phyloP scores from a whole-genome alignment of 257 asterid species.

The Orobanche coerulescens region DNA sequence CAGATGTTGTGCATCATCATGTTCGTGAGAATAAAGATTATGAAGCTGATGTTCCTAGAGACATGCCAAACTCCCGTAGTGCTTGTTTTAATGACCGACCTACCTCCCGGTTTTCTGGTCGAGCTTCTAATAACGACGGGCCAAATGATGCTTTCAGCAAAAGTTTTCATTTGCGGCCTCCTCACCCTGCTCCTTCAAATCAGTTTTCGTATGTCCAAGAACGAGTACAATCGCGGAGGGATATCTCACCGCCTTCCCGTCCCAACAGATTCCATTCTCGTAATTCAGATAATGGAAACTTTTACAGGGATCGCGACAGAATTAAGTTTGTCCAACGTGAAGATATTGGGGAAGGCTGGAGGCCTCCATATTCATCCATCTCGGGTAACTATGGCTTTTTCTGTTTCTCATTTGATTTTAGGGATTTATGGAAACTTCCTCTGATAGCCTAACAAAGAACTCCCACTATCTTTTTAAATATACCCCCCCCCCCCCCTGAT shows the following conservation, averaged over 20 bases:
- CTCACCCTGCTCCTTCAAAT: slow-evolving; percentile 85
- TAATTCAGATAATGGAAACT: slow-evolving; percentile 47
- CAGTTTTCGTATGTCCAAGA: slow-evolving; percentile 81
- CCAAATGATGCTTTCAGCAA: slow-evolving; percentile 43
- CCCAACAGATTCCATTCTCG: slow-evolving; percentile 51
- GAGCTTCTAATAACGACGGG: slow-evolving; percentile 34
- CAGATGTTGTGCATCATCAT: slow-evolving; percentile 37
- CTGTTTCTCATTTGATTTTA: neutral
- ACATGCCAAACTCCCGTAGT: slow-evolving; percentile 29
- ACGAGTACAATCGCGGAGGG: slow-evolving; percentile 46
- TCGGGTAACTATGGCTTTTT: slow-evolving; percentile 34
- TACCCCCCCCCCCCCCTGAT: neutral
- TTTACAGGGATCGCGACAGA: slow-evolving; percentile 48
- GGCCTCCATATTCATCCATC: slow-evolving; percentile 49
- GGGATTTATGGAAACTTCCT: neutral
- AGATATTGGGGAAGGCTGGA: slow-evolving; percentile 60
- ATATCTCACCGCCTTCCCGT: slow-evolving; percentile 42
- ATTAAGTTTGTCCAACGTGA: slow-evolving; percentile 39
- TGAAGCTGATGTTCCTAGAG: slow-evolving; percentile 40
- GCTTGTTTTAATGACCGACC: slow-evolving; percentile 39
- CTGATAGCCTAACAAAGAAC: neutral
- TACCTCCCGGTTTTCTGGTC: slow-evolving; percentile 30
- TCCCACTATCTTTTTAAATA: neutral
- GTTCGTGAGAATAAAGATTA: slow-evolving; percentile 37
- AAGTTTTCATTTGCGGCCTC: slow-evolving; percentile 73